phyloP scores from a whole-genome alignment of 805 yeast species.

The Metschnikowia amazonensis region DNA sequence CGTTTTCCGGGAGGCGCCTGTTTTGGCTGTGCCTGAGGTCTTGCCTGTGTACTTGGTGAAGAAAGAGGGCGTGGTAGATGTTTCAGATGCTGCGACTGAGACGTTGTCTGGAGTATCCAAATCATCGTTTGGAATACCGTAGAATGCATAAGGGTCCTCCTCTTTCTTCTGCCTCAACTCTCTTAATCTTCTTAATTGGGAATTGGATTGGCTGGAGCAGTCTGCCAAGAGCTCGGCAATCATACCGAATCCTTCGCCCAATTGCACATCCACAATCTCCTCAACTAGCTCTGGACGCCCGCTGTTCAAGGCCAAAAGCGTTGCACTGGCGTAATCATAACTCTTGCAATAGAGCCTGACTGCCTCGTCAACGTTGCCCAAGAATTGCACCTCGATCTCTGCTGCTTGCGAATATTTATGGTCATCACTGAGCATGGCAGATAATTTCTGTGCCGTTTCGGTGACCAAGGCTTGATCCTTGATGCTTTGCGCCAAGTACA shows the following conservation, averaged over 20 bases:
- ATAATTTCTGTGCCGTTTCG: constrained; percentile 57
- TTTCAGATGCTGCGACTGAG: constrained; percentile 90
- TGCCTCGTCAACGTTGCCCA: constrained; percentile 60
- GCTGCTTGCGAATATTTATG: constrained; percentile 82
- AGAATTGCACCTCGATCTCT: constrained; percentile 58
- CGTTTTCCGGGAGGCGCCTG: constrained; percentile 92
- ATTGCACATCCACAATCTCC: constrained; percentile 61
- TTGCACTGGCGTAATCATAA: constrained; percentile 71
- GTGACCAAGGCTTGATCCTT: constrained; percentile 26
- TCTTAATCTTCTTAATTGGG: constrained; percentile 80
- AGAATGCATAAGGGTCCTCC: constrained; percentile 82
- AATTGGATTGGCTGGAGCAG: constrained; percentile 76
- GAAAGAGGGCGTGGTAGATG: constrained; percentile 88
- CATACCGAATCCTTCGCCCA: constrained; percentile 84
- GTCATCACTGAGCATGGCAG: constrained; percentile 56
- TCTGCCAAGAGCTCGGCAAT: constrained; percentile 91
- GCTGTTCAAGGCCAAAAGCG: constrained; percentile 54
- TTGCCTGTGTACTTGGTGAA: constrained; percentile 96
- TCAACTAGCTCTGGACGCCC: constrained; percentile 45
- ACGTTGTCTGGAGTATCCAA: constrained; percentile 85
- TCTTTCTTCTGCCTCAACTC: constrained; percentile 81
- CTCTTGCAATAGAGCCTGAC: constrained; percentile 69
- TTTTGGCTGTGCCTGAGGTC: constrained; percentile 91
- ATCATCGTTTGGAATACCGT: constrained; percentile 56
- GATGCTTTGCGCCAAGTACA: constrained; percentile 50